phyloP scores from a whole-genome alignment of 495 filamentous ascomycete species.

The Penicillium longicatenatum region DNA sequence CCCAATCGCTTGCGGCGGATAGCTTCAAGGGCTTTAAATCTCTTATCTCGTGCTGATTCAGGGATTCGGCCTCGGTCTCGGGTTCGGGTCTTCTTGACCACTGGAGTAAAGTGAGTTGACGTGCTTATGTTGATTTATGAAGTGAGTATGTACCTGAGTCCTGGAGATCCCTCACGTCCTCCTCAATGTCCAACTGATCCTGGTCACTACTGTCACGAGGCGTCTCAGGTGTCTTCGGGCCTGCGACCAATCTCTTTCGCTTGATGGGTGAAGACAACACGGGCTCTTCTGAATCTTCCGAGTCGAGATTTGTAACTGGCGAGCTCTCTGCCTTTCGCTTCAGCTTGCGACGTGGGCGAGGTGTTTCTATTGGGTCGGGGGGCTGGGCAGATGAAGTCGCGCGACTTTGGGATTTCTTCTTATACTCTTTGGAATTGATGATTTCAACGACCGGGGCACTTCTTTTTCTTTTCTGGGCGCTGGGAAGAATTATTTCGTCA shows the following conservation, averaged over 20 bases:
- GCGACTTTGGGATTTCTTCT: neutral
- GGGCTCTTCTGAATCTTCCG: conserved; percentile 30
- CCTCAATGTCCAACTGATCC: conserved; percentile 42
- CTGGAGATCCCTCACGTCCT: conserved; percentile 48
- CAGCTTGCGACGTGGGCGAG: conserved; percentile 35
- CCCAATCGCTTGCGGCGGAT: conserved; percentile 61
- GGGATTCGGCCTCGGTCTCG: conserved; percentile 38
- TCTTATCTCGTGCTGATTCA: conserved; percentile 45
- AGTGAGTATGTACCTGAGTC: conserved; percentile 33
- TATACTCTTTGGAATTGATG: neutral
- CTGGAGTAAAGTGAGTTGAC: conserved; percentile 23
- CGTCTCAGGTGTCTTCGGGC: conserved; percentile 24
- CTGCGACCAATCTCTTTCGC: conserved; percentile 16
- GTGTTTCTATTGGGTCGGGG: conserved; percentile 17
- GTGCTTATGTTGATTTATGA: neutral
- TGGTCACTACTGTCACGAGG: conserved; percentile 27
- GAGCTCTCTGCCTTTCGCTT: conserved; percentile 28
- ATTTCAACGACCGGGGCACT: neutral
- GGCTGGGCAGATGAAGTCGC: neutral
- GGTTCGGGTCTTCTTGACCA: conserved; percentile 44
- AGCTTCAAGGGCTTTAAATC: conserved; percentile 52
- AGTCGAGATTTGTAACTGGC: neutral
- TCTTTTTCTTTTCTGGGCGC: conserved; percentile 17
- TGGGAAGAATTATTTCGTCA: conserved; percentile 24
- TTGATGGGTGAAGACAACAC: conserved; percentile 32